Percentiles rank a stretch among this genome's conserved stretches.
Evolutionary conservation across 2,329 filamentous ascomycete species (phyloP).

Genomic region (Ophiostoma triangulosporum): DNA sequence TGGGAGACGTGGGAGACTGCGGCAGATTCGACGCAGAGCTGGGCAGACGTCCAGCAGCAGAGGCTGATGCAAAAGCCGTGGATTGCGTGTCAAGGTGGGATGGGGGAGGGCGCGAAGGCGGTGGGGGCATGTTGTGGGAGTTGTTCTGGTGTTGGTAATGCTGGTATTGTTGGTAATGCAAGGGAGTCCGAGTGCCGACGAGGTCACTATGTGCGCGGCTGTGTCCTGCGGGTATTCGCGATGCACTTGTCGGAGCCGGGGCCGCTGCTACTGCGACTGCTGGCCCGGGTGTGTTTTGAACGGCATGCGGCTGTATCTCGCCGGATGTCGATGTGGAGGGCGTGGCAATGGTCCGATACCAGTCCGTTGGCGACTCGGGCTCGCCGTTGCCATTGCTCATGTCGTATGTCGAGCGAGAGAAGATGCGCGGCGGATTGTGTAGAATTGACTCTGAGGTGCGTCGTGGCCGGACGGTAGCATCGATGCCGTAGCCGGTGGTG

Average conservation of each 20-base stretch:
- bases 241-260: background rate
- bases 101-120: constrained; percentile 1
- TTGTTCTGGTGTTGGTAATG: background rate
- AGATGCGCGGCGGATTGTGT: constrained; percentile 34
- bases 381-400: constrained; percentile 37
- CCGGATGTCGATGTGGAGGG: background rate
- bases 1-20: constrained; percentile 18
- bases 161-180: constrained; percentile 2
- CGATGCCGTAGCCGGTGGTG: constrained; percentile 48
- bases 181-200: constrained; percentile 14
- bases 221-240: constrained; percentile 19
- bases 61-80: background rate
- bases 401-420: constrained; percentile 33
- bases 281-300: background rate
- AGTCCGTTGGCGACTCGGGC: constrained; percentile 52
- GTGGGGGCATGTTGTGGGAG: background rate
- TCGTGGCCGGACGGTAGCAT: constrained; percentile 32
- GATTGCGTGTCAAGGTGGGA: background rate
- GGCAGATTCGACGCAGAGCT: constrained; percentile 4
- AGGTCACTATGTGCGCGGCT: constrained; percentile 48
- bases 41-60: background rate
- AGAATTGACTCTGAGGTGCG: constrained; percentile 62
- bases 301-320: background rate
- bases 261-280: background rate
- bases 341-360: constrained; percentile 35